Evolutionary conservation across 768 basidiomycete species (phyloP), one percentile per base, ranked within the genome.

Genomic region (Amanita subjunquillea): DNA sequence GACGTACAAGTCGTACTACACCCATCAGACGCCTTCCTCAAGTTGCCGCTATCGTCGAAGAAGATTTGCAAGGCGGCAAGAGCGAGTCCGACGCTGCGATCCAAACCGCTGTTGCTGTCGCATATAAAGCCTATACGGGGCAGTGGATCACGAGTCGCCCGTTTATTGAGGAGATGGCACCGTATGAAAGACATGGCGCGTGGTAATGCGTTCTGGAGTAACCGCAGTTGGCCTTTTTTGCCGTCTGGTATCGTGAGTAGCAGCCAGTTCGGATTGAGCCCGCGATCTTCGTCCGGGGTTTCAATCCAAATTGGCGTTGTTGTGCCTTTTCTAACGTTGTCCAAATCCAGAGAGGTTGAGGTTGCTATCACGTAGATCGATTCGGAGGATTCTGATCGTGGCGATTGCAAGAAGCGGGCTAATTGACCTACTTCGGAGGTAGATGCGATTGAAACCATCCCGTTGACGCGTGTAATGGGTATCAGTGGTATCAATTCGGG

Each of bases 21-120:
- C 41, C 25, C 37, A 22, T 50, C 37, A 43, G 54, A 42, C 7
- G 6, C 9, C 6, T 40, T 10, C 47, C 29, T 53, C 25, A 66
- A 59, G 12, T 61, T 58, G 3, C 83, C 87, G 0, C 69, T 62
- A 6, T 80, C 73, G 29, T 75, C 72, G 59, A 89, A 91, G 55
- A 76, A 79, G 15, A 69, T 48, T 30, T 81, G 75, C 2, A 87
- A 87, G 2, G 85, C 73, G 50, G 80, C 76, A 3, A 71, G 60
- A 57, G 91, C 85, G 6, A 52, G 10, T 32, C 32, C 30, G 30
- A 30, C 30, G 30, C 30, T 30, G 30, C 30, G 30, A 30, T 30
- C 30, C 30, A 30, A 27, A n/a, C 34, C 42, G 15, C 30, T 43
- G 29, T 76, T 77, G 6, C 85, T 85, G 0, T 70, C 71, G 82